Conservation (phyloP, 2,329 filamentous ascomycete species). For the Fusarium burgessii region DNA sequence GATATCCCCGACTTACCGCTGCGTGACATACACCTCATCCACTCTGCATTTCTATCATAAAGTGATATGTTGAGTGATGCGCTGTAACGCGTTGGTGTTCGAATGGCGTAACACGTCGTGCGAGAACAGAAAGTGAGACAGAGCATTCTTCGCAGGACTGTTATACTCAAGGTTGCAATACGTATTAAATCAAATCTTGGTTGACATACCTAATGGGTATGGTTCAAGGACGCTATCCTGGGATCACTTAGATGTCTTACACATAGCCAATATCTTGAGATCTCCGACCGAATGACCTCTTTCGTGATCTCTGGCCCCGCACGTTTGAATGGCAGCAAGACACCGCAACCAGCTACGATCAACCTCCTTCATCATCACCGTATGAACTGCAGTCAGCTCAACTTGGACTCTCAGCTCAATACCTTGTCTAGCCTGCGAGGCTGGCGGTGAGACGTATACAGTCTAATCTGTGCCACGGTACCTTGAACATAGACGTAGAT, state of each 20-base stretch:
- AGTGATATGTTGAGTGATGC: background rate
- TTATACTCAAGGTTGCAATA: background rate
- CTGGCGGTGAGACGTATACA: slow-evolving; percentile 17
- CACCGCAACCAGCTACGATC: slow-evolving; percentile 25
- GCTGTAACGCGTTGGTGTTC: background rate
- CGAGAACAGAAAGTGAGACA: slow-evolving; percentile 5
- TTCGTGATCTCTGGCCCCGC: slow-evolving; percentile 15
- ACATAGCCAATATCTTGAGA: background rate
- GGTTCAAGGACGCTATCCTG: slow-evolving; percentile 11
- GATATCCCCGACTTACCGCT: slow-evolving; percentile 5
- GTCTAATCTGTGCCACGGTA: background rate
- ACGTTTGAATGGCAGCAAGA: background rate
- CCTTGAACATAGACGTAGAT: slow-evolving; percentile 4
- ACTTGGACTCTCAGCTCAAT: slow-evolving; percentile 12
- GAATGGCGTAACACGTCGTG: background rate
- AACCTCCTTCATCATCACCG: slow-evolving; percentile 14
- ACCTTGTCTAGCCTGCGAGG: background rate
- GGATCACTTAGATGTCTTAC: slow-evolving; percentile 1
- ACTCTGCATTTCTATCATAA: background rate
- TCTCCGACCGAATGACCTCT: slow-evolving; percentile 10
- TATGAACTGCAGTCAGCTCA: slow-evolving; percentile 16
- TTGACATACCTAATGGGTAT: background rate
- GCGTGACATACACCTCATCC: slow-evolving; percentile 27
- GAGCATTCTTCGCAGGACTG: background rate
- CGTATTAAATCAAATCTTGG: background rate